Evolutionary conservation across 192 early-diverging fungal genomes (phyloP), one percentile per base, ranked within the genome.

Genomic region (Pilobolus umbonatus): DNA sequence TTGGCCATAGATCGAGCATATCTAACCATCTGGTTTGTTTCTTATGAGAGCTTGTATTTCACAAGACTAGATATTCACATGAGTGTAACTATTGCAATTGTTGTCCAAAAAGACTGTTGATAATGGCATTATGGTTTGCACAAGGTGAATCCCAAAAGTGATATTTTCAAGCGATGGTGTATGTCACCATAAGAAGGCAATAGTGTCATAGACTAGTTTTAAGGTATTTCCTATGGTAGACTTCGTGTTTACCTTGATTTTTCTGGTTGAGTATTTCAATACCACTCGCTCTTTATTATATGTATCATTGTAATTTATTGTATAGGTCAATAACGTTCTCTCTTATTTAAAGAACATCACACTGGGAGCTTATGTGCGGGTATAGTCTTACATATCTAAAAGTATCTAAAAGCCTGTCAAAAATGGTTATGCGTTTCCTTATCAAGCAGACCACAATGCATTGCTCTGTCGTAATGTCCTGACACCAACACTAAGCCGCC

Each of bases 271-370:
- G 15, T 11, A 51, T 26, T 51, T 30, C 25, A 51, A 32, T 32
- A 51, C 49, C n/a, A 51, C 28, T 32, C 30, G 29, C 32, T 51
- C 28, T 51, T 51, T 30, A 15, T 51, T 49, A 28, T 51, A 51
- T 26, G 12, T 31, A 32, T 28, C 30, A 30, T 51, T n/a, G n/a
- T n/a, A n/a, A n/a, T n/a, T n/a, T n/a, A n/a, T n/a, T n/a, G n/a
- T n/a, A n/a, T n/a, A n/a, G n/a, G n/a, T n/a, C n/a, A n/a, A n/a
- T n/a, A n/a, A n/a, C n/a, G n/a, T n/a, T n/a, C n/a, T n/a, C n/a
- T n/a, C n/a, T n/a, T n/a, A n/a, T n/a, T n/a, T n/a, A n/a, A n/a
- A n/a, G n/a, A n/a, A n/a, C n/a, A n/a, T n/a, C n/a, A n/a, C n/a
- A n/a, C n/a, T n/a, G n/a, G n/a, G n/a, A n/a, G n/a, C n/a, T n/a